Conservation (phyloP, 495 filamentous ascomycete species). For the Aspergillus affinis region DNA sequence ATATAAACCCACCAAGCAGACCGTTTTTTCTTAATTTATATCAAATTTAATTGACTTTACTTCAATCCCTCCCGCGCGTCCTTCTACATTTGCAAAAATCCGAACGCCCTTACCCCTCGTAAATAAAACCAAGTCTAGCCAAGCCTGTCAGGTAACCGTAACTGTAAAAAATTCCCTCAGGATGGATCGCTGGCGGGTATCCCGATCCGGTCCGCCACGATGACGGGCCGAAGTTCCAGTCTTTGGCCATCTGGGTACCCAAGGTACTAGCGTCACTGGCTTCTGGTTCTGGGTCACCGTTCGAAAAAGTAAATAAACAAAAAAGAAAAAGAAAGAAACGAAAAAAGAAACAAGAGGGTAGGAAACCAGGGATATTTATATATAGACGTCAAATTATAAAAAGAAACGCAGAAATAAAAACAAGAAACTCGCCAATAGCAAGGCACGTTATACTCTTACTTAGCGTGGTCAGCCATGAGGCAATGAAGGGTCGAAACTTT, state of each 20-base stretch:
- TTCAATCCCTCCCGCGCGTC: neutral
- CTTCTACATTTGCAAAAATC: too few relatives aligned
- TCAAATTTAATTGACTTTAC: neutral
- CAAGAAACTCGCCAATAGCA: neutral
- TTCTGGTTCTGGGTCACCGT: neutral
- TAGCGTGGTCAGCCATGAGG: constrained; percentile 1
- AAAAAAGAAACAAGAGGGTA: constrained; percentile 4
- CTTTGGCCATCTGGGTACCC: neutral
- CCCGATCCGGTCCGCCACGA: constrained; percentile 7
- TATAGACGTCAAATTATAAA: neutral
- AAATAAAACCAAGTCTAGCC: neutral
- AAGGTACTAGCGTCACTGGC: neutral
- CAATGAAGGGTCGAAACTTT: constrained; percentile 9
- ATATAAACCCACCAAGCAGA: neutral
- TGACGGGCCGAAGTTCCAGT: constrained; percentile 13
- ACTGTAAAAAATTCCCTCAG: neutral
- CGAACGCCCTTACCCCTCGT: neutral
- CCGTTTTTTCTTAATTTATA: neutral
- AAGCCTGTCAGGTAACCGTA: neutral
- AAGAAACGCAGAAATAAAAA: constrained; percentile 3
- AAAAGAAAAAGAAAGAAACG: neutral
- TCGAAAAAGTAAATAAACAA: neutral
- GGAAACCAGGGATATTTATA: constrained; percentile 12
- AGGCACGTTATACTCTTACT: constrained; percentile 8
- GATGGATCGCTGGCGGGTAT: constrained; percentile 3